Percentiles rank a stretch among this genome's conserved stretches.
Conservation (phyloP, 768 basidiomycete species). For the Neoboletus brunneissimus region DNA sequence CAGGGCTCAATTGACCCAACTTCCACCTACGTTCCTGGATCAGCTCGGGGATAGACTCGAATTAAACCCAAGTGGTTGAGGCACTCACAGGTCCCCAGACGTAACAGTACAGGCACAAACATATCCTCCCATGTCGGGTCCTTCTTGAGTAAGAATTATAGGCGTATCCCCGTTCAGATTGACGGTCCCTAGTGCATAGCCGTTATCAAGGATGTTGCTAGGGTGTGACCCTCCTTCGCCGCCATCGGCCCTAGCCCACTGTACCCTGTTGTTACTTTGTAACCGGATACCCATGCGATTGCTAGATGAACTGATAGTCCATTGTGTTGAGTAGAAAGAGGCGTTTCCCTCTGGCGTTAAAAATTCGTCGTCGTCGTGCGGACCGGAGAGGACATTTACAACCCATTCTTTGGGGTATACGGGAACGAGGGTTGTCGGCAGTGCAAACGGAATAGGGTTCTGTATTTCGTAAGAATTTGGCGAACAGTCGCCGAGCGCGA, state of each 20-base stretch:
- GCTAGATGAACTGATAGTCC: constrained; percentile 54
- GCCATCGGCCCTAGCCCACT: constrained; percentile 55
- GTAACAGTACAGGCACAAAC: constrained; percentile 54
- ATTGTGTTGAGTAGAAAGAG: constrained; percentile 50
- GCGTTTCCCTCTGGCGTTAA: constrained; percentile 46
- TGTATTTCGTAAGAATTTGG: constrained; percentile 19
- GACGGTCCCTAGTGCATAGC: constrained; percentile 51
- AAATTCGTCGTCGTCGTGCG: constrained; percentile 59
- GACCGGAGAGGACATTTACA: constrained; percentile 56
- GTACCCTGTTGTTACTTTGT: constrained; percentile 40
- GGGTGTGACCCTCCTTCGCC: constrained; percentile 71
- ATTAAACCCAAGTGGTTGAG: not conserved
- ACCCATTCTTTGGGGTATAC: constrained; percentile 48
- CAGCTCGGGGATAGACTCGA: not conserved
- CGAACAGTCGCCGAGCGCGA: constrained; percentile 38
- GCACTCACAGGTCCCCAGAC: constrained; percentile 46
- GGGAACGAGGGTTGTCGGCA: constrained; percentile 37
- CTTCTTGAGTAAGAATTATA: constrained; percentile 59
- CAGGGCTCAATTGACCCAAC: constrained; percentile 61
- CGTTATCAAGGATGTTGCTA: constrained; percentile 63
- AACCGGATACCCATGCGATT: constrained; percentile 66
- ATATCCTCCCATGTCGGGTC: constrained; percentile 64
- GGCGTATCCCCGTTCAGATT: constrained; percentile 72
- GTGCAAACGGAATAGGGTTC: constrained; percentile 6
- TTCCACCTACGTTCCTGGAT: constrained; percentile 53